Percentiles rank a stretch among this genome's conserved stretches.
Evolutionary conservation across 2,329 filamentous ascomycete genomes (phyloP).

Genomic region (Colletotrichum echinochloae): DNA sequence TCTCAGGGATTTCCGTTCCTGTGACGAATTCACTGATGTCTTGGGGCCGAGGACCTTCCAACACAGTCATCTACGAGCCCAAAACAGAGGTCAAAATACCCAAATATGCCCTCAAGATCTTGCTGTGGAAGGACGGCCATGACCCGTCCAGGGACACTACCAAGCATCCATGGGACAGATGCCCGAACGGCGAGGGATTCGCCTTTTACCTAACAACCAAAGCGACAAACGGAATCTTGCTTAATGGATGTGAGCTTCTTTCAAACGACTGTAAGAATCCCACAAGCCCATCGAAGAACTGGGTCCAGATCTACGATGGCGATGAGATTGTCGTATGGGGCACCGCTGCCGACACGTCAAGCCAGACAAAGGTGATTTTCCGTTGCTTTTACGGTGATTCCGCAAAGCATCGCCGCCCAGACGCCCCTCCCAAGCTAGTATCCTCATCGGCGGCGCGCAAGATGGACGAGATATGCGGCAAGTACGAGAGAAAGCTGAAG

Average conservation of each 20-base stretch:
- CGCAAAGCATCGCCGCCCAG: constrained; percentile 52
- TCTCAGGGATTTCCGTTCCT: constrained; percentile 71
- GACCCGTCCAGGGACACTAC: constrained; percentile 67
- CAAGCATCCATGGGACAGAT: constrained; percentile 54
- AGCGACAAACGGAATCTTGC: constrained; percentile 77
- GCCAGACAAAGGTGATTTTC: constrained; percentile 62
- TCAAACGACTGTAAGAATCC: constrained; percentile 67
- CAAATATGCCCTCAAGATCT: constrained; percentile 82
- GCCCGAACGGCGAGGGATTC: constrained; percentile 65
- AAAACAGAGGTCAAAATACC: constrained; percentile 78
- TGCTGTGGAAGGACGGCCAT: constrained; percentile 78
- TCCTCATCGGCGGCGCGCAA: constrained; percentile 54
- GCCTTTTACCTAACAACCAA: constrained; percentile 84
- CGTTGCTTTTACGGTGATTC: constrained; percentile 69
- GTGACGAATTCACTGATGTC: constrained; percentile 76
- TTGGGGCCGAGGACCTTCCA: constrained; percentile 80
- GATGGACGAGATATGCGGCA: constrained; percentile 62
- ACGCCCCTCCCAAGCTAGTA: constrained; percentile 54
- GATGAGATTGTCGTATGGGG: constrained; percentile 82
- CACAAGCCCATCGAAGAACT: constrained; percentile 66
- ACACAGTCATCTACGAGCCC: constrained; percentile 75
- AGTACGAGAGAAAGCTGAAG: constrained; percentile 59
- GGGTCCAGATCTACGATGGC: constrained; percentile 79
- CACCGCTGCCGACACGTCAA: constrained; percentile 52
- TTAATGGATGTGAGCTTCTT: constrained; percentile 78